phyloP scores from a whole-genome alignment of 1,284 basidiomycete species.

The Inonotus hispidus region DNA sequence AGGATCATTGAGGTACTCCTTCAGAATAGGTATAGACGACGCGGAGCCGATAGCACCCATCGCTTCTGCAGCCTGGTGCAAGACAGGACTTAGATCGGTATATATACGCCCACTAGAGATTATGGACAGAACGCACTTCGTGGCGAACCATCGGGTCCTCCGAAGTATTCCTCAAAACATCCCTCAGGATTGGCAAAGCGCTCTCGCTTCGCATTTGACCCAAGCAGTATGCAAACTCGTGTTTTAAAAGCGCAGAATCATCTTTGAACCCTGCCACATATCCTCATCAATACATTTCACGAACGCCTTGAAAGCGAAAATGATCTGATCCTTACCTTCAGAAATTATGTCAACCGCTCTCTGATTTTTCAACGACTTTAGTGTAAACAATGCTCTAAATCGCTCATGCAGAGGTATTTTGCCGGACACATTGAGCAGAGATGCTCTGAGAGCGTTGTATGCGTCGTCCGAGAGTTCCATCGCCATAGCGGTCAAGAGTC shows the following conservation, averaged over 20 bases:
- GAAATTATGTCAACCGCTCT: conserved; percentile 83
- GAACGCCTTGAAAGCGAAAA: conserved; percentile 7
- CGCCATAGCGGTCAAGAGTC: conserved; percentile 22
- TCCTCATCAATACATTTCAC: conserved; percentile 6
- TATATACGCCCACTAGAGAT: background rate
- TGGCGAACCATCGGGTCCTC: conserved; percentile 98
- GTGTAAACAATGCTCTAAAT: conserved; percentile 90
- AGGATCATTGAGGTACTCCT: conserved; percentile 68
- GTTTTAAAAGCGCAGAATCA: conserved; percentile 88
- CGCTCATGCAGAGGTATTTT: conserved; percentile 80
- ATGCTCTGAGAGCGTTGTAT: conserved; percentile 55
- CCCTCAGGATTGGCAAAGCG: conserved; percentile 78
- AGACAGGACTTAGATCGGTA: background rate
- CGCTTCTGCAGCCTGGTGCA: conserved; percentile 85
- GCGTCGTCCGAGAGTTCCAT: conserved; percentile 34
- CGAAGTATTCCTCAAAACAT: conserved; percentile 60
- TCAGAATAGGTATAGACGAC: conserved; percentile 65
- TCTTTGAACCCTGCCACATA: conserved; percentile 69
- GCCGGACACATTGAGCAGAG: conserved; percentile 73
- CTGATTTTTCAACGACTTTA: conserved; percentile 83
- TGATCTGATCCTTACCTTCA: conserved; percentile 47
- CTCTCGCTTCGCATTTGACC: conserved; percentile 80
- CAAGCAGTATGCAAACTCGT: conserved; percentile 96
- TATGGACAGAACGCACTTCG: conserved; percentile 53
- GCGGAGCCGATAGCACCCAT: conserved; percentile 88